Evolutionary conservation across 2,329 filamentous ascomycete genomes (phyloP).

Genomic region (Sarocladiaceae sp.): DNA sequence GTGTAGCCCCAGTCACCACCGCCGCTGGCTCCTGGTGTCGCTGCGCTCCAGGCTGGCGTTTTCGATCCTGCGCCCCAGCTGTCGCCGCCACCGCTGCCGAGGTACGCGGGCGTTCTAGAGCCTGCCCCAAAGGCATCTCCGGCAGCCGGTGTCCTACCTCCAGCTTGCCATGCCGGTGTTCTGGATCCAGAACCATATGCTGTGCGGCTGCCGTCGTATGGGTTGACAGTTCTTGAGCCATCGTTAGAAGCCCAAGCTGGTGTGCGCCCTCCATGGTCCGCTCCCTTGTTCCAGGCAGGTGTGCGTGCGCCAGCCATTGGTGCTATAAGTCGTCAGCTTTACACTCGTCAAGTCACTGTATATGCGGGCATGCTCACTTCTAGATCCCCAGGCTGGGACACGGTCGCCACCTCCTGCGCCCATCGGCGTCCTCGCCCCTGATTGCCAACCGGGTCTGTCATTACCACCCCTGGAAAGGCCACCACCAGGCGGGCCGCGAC

Average conservation of each 20-base stretch:
- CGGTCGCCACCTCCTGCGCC: constrained; percentile 54
- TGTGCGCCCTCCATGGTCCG: constrained; percentile 53
- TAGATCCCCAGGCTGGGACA: constrained; percentile 70
- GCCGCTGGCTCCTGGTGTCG: constrained; percentile 51
- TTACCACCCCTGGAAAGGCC: constrained; percentile 40
- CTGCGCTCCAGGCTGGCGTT: constrained; percentile 67
- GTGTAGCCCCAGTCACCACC: constrained; percentile 57
- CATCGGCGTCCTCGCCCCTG: constrained; percentile 63
- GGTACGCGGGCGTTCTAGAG: constrained; percentile 62
- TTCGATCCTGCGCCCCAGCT: constrained; percentile 64
- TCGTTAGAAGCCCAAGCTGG: constrained; percentile 58
- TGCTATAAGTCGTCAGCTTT: constrained; percentile 34
- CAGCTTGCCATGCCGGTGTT: constrained; percentile 73
- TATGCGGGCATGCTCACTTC: constrained; percentile 47
- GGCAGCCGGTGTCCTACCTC: constrained; percentile 61
- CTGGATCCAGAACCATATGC: constrained; percentile 69
- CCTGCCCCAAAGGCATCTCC: constrained; percentile 59
- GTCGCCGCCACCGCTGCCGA: constrained; percentile 40
- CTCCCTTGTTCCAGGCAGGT: constrained; percentile 54
- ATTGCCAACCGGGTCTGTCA: constrained; percentile 51
- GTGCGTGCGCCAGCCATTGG: constrained; percentile 52
- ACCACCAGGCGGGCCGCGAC: constrained; percentile 35
- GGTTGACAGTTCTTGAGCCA: constrained; percentile 61
- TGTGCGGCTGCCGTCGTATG: constrained; percentile 68
- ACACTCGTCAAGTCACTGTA: neutral